Evolutionary conservation across 2,329 filamentous ascomycete genomes (phyloP).

Genomic region (Aspergillus calidoustus): DNA sequence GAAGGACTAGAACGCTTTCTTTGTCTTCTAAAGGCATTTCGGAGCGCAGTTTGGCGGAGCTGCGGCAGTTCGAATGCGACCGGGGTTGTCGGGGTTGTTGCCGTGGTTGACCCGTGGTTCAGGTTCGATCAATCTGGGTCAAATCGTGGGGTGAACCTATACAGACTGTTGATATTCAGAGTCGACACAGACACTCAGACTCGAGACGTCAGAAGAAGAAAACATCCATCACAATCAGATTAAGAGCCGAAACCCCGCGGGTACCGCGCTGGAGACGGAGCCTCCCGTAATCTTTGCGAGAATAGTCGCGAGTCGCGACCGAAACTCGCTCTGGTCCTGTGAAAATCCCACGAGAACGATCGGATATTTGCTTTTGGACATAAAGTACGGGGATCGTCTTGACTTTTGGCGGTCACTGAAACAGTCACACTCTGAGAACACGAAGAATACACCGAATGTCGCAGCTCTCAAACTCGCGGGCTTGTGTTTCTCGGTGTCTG

Average conservation of each 20-base stretch:
- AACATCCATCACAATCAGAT: slow-evolving; percentile 2
- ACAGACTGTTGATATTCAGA: not conserved
- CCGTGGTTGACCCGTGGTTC: slow-evolving; percentile 9
- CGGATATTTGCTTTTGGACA: slow-evolving; percentile 2
- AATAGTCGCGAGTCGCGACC: not conserved
- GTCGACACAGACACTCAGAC: not conserved
- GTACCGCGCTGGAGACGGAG: slow-evolving; percentile 21
- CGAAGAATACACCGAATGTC: not conserved
- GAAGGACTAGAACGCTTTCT: slow-evolving; percentile 7
- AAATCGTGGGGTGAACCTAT: not conserved
- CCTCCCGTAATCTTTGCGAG: not conserved
- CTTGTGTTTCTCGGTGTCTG: slow-evolving; percentile 6
- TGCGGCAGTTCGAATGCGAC: slow-evolving; percentile 1
- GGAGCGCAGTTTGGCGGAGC: not conserved
- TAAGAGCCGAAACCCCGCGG: slow-evolving; percentile 22
- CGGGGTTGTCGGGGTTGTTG: not conserved
- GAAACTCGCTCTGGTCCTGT: not conserved
- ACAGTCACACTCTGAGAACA: not conserved
- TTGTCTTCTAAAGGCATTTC: slow-evolving; percentile 5
- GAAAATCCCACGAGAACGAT: slow-evolving; percentile 17
- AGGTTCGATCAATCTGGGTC: slow-evolving; percentile 4
- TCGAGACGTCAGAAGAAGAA: not conserved
- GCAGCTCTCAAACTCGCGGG: not conserved
- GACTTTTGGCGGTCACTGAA: not conserved
- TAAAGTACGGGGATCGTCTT: not conserved